Conservation (phyloP, 2,329 filamentous ascomycete species). For the Dactylellina sp. region DNA sequence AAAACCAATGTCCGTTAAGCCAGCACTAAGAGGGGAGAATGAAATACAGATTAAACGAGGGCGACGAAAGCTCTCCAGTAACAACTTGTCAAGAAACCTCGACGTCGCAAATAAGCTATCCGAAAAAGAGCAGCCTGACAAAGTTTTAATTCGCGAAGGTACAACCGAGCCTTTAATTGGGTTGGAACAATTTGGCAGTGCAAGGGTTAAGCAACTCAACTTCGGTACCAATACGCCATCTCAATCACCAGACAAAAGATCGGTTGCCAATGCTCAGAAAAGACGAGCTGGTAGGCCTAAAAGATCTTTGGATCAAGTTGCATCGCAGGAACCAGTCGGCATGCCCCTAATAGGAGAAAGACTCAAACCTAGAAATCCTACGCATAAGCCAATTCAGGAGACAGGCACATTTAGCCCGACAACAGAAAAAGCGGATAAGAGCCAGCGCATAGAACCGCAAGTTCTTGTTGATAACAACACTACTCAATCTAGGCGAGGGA, state of each 20-base stretch:
- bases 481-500: constrained; percentile 37
- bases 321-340: background rate
- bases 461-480: background rate
- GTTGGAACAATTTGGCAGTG: no score
- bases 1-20: background rate
- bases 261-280: constrained; percentile 45
- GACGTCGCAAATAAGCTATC: background rate
- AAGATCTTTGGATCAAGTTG: constrained; percentile 2
- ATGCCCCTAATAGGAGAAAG: background rate
- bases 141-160: no score
- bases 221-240: background rate
- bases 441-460: background rate
- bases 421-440: background rate
- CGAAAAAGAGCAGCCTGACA: no score
- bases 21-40: background rate
- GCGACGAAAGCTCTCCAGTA: background rate
- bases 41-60: background rate
- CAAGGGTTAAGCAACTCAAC: background rate
- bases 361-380: no score
- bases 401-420: no score
- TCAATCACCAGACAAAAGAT: background rate
- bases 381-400: no score
- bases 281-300: constrained; percentile 51
- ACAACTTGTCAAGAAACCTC: background rate
- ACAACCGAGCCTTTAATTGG: no score